A percentile compares a stretch with the other conserved stretches of the same genome.
These are phyloP conservation scores for Tuber melanosporum DNA, from an alignment of 495 filamentous ascomycete species.

Conservation along the genomic window DNA sequence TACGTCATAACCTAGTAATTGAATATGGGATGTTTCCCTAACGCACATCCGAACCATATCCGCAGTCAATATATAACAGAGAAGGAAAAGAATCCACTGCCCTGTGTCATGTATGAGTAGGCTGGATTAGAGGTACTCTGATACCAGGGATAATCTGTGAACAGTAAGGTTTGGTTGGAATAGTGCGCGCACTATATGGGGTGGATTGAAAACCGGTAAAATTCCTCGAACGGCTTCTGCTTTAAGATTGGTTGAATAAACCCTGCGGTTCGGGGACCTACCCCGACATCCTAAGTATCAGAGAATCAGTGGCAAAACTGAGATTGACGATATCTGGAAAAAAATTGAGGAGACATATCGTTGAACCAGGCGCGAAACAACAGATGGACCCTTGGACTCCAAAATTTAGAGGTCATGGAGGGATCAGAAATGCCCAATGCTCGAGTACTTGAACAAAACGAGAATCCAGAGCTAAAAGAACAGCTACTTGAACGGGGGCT, in stretches of 20 bases:
- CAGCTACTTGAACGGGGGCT: neutral
- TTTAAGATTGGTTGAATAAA: too few relatives aligned
- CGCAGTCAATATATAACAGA: neutral
- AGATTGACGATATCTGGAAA: neutral
- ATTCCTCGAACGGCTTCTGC: too few relatives aligned
- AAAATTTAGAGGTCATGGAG: neutral
- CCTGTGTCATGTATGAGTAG: neutral
- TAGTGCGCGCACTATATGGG: too few relatives aligned
- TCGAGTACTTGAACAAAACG: neutral
- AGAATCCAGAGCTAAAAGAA: neutral
- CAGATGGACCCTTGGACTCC: neutral
- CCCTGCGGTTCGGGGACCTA: too few relatives aligned
- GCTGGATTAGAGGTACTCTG: neutral
- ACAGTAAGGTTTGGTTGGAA: too few relatives aligned
- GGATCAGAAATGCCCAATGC: neutral
- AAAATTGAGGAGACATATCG: neutral
- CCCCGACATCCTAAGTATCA: neutral
- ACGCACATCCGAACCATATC: neutral
- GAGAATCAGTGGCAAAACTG: neutral
- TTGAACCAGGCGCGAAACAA: neutral
- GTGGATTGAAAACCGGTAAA: too few relatives aligned
- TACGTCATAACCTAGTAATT: too few relatives aligned
- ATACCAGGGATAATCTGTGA: too few relatives aligned
- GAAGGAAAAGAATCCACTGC: neutral
- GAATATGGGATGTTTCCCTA: too few relatives aligned